Conservation (phyloP, 108 stramenopile species). For the Halocafeteria seosinensis region DNA sequence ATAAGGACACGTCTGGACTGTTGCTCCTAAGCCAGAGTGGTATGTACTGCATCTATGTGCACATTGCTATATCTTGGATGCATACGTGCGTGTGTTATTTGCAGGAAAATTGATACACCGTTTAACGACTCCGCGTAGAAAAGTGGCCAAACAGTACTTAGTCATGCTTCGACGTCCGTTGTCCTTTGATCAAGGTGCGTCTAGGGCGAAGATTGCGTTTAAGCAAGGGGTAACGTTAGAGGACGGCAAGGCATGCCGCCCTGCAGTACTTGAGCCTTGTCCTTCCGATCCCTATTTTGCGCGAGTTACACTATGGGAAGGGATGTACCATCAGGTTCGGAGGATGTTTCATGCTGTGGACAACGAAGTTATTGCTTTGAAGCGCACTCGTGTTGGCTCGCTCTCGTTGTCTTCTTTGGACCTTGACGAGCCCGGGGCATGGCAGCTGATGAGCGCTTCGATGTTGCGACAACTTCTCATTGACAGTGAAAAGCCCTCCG, state of each 20-base stretch:
- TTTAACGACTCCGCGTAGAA: not conserved
- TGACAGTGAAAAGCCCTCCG: too few relatives aligned
- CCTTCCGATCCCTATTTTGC: not conserved
- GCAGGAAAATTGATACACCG: not conserved
- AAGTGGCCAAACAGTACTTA: not conserved
- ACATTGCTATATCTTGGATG: too few relatives aligned
- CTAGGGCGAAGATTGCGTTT: too few relatives aligned
- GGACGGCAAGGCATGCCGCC: not conserved
- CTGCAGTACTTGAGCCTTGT: not conserved
- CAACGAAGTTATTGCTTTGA: not conserved
- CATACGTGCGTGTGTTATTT: too few relatives aligned
- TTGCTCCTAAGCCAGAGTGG: conserved; percentile 1
- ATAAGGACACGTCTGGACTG: not conserved
- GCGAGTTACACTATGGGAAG: not conserved
- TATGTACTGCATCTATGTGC: too few relatives aligned
- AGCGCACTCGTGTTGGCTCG: not conserved
- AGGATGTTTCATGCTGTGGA: not conserved
- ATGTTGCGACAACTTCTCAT: too few relatives aligned
- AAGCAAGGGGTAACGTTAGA: not conserved
- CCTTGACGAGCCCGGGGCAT: not conserved
- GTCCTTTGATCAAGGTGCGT: too few relatives aligned
- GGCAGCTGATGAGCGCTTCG: too few relatives aligned
- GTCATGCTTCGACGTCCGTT: too few relatives aligned
- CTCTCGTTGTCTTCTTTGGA: not conserved
- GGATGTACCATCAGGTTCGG: not conserved